Evolutionary conservation across 2,329 filamentous ascomycete species (phyloP).

Genomic region (Fusarium agapanthi): DNA sequence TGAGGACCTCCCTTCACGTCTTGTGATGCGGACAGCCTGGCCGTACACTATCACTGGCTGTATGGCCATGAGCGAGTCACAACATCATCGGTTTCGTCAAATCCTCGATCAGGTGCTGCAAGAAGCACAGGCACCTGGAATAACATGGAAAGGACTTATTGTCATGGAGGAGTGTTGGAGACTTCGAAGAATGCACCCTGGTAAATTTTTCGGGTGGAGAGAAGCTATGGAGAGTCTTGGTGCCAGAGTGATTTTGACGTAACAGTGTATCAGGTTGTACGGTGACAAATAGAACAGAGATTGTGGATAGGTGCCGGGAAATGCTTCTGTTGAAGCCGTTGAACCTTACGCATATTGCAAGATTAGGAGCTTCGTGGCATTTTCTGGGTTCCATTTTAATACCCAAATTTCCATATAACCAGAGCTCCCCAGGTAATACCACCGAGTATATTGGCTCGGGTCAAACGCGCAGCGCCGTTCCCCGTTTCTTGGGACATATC

Average conservation of each 20-base stretch:
- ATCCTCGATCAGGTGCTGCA: background rate
- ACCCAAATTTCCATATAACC: background rate
- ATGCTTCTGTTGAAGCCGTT: fast-evolving
- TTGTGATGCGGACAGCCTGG: background rate
- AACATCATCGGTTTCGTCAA: background rate
- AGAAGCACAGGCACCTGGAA: background rate
- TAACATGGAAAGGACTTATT: background rate
- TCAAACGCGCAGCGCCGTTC: background rate
- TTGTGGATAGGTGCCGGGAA: background rate
- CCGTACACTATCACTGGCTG: background rate
- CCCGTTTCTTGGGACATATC: background rate
- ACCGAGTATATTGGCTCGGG: fast-evolving
- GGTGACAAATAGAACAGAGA: background rate
- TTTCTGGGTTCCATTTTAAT: fast-evolving
- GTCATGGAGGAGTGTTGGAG: background rate
- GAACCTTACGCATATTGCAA: fast-evolving
- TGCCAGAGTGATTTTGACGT: background rate
- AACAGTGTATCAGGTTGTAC: background rate
- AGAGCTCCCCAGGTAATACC: background rate
- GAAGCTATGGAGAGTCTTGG: background rate
- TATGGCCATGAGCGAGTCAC: background rate
- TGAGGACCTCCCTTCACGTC: background rate
- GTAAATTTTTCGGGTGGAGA: background rate
- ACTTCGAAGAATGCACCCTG: background rate
- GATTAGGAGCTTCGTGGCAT: background rate